A percentile compares a stretch with the other conserved stretches of the same genome.
Conservation (phyloP, 805 yeast genomes). For the Candida sphagnicola region DNA sequence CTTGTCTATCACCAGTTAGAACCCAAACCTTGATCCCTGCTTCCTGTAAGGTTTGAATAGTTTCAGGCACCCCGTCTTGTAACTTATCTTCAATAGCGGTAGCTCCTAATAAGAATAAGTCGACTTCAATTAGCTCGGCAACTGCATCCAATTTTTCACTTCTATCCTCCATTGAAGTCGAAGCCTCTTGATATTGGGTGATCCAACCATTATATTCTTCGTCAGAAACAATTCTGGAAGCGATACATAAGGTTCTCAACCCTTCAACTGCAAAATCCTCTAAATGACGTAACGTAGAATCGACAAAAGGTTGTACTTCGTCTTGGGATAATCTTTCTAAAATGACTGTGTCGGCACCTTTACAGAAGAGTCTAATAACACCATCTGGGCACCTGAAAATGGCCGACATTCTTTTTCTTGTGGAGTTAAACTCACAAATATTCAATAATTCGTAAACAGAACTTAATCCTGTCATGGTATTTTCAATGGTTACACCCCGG, state of each 20-base stretch:
- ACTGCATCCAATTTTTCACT: constrained; percentile 75
- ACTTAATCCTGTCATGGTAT: constrained; percentile 40
- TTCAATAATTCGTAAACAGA: constrained; percentile 74
- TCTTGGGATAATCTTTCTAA: constrained; percentile 71
- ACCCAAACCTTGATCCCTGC: constrained; percentile 99
- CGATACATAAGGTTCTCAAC: constrained; percentile 88
- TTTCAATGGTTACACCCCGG: constrained; percentile 64
- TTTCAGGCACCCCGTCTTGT: constrained; percentile 98
- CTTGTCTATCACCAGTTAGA: constrained; percentile 96
- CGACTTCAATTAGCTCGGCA: constrained; percentile 83
- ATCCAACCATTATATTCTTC: constrained; percentile 77
- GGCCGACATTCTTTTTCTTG: constrained; percentile 97
- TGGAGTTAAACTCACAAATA: constrained; percentile 94
- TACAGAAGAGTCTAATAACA: constrained; percentile 77
- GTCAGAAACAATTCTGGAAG: constrained; percentile 74
- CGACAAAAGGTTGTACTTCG: constrained; percentile 69
- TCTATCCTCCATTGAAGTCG: constrained; percentile 76
- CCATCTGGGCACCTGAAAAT: constrained; percentile 95
- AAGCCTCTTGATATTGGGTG: constrained; percentile 63
- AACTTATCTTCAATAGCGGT: constrained; percentile 98
- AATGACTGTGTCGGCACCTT: constrained; percentile 97
- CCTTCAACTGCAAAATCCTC: constrained; percentile 98
- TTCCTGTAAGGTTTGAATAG: constrained; percentile 88
- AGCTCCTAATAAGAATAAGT: constrained; percentile 83
- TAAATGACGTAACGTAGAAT: constrained; percentile 76